Percentiles rank a stretch among this genome's conserved stretches.
Conservation (phyloP, 2,329 filamentous ascomycete genomes). For the Epichloe glyceriae region DNA sequence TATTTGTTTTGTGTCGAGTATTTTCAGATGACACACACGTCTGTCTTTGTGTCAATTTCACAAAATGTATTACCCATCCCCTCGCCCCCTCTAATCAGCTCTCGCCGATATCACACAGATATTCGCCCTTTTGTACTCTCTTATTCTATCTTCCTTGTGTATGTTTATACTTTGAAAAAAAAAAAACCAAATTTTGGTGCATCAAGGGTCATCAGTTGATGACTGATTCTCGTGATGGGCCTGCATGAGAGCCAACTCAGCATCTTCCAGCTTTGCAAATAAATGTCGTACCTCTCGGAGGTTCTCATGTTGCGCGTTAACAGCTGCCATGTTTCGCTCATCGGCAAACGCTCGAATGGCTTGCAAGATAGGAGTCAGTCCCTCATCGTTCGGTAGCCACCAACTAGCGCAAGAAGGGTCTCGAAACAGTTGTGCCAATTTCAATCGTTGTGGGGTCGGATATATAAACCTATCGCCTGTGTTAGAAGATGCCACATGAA, state of each 20-base stretch:
- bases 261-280: conserved; percentile 44
- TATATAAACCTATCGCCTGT: conserved; percentile 59
- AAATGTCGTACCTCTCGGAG: conserved; percentile 64
- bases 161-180: not conserved
- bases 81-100: too few relatives aligned
- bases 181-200: not conserved
- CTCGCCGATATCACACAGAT: too few relatives aligned
- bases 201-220: not conserved
- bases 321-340: conserved; percentile 52
- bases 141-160: not conserved
- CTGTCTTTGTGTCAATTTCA: too few relatives aligned
- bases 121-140: not conserved
- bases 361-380: conserved; percentile 58
- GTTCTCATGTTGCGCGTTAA: conserved; percentile 47
- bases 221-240: not conserved
- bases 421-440: conserved; percentile 65
- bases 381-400: conserved; percentile 82
- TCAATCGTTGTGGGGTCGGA: conserved; percentile 56
- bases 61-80: too few relatives aligned
- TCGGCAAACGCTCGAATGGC: conserved; percentile 71
- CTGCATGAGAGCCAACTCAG: conserved; percentile 3
- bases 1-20: not conserved
- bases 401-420: conserved; percentile 60
- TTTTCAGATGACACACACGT: too few relatives aligned
- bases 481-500: not conserved